Percentiles rank a stretch among this genome's conserved stretches.
These are phyloP conservation scores for Pichia pseudocactophila DNA, from an alignment of 805 yeast genomes.

Conservation along the genomic window DNA sequence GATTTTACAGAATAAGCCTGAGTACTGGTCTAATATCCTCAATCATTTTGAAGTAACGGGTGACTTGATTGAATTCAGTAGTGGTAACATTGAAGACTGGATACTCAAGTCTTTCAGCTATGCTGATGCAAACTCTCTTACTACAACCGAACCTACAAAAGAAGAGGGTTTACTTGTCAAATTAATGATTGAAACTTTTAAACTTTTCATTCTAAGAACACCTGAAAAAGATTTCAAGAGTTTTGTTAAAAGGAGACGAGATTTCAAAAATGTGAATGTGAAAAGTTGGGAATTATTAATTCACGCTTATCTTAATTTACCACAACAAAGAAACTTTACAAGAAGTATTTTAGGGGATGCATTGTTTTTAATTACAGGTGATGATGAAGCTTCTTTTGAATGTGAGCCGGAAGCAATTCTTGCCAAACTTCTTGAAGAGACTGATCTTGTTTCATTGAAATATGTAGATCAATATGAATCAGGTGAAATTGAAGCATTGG, in stretches of 20 bases:
- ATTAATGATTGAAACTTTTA: conserved; percentile 41
- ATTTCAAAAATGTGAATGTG: conserved; percentile 11
- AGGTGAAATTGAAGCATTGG: conserved; percentile 56
- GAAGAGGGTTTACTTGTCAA: conserved; percentile 65
- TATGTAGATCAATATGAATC: conserved; percentile 24
- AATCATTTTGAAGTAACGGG: conserved; percentile 22
- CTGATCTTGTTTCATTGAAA: conserved; percentile 18
- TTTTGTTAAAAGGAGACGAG: conserved; percentile 20
- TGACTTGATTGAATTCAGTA: conserved; percentile 12
- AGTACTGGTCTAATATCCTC: conserved; percentile 54
- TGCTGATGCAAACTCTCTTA: conserved; percentile 12
- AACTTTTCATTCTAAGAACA: conserved; percentile 30
- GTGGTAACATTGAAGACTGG: conserved; percentile 28
- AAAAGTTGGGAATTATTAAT: conserved; percentile 39
- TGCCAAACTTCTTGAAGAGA: conserved; percentile 20
- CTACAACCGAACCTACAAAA: conserved; percentile 35
- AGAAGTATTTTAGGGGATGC: conserved; percentile 33
- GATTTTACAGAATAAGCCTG: conserved; percentile 74
- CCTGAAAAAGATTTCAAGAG: conserved; percentile 18
- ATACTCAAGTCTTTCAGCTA: conserved; percentile 27
- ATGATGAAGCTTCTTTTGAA: conserved; percentile 57
- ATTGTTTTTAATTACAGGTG: conserved; percentile 33
- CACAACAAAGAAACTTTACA: conserved; percentile 39
- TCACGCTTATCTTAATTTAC: conserved; percentile 35
- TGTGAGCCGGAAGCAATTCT: conserved; percentile 66